A percentile compares a stretch with the other conserved stretches of the same genome.
phyloP scores from a whole-genome alignment of 768 basidiomycete species.

The Suillus decipiens region DNA sequence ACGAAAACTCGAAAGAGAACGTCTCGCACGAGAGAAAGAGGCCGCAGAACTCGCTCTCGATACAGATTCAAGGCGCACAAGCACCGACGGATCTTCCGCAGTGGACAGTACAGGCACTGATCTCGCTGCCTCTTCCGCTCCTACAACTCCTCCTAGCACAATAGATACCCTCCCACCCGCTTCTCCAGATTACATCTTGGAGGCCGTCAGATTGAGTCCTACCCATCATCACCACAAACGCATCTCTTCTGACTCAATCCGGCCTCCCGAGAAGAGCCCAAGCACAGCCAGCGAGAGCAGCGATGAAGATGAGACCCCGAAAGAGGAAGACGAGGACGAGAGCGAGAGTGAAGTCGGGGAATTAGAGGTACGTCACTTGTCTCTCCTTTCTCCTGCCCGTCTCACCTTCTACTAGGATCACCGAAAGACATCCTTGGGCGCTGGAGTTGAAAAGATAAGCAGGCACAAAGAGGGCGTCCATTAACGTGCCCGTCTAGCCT shows the following conservation, averaged over 20 bases:
- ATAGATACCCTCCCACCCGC: not conserved
- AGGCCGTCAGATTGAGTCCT: slow-evolving; percentile 29
- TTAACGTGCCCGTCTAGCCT: not conserved
- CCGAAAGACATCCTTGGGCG: slow-evolving; percentile 35
- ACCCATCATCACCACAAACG: not conserved
- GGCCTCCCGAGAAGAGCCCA: not conserved
- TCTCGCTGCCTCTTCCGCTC: slow-evolving; percentile 1
- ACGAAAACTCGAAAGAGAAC: slow-evolving; percentile 61
- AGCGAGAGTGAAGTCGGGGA: slow-evolving; percentile 10
- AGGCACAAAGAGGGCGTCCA: slow-evolving; percentile 26
- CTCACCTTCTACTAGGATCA: slow-evolving; percentile 21
- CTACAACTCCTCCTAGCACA: not conserved
- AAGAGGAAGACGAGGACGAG: slow-evolving; percentile 16
- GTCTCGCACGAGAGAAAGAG: slow-evolving; percentile 30
- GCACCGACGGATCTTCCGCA: not conserved
- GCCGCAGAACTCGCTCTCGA: not conserved
- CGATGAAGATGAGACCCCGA: slow-evolving; percentile 13
- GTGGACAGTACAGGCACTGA: slow-evolving; percentile 8
- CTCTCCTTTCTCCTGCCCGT: not conserved
- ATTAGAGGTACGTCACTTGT: slow-evolving; percentile 18
- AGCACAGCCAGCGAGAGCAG: slow-evolving; percentile 1
- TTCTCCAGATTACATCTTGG: slow-evolving; percentile 18
- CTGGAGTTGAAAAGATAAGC: slow-evolving; percentile 39
- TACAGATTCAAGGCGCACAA: not conserved
- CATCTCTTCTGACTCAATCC: not conserved